Evolutionary conservation across 2,329 filamentous ascomycete species (phyloP).

Genomic region (Exophiala calicioides): DNA sequence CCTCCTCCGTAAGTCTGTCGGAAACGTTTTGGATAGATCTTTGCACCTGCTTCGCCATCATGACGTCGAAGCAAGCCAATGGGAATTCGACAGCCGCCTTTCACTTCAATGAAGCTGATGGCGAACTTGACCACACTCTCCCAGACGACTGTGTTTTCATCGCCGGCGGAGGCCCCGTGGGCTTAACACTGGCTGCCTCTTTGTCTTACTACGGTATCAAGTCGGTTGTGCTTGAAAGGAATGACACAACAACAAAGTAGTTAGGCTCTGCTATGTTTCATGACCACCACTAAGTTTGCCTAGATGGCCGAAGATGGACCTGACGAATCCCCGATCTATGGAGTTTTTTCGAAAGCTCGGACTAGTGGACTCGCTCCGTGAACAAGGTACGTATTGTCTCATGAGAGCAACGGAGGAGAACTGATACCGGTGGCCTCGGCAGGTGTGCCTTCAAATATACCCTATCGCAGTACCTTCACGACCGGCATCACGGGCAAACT

Average conservation of each 20-base stretch:
- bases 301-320: slow-evolving; percentile 45
- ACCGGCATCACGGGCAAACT: too few species aligned
- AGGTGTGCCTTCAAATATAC: background rate
- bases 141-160: too few species aligned
- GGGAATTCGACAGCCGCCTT: background rate
- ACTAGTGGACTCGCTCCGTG: background rate
- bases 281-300: background rate
- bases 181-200: too few species aligned
- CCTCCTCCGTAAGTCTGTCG: background rate
- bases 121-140: background rate
- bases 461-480: background rate
- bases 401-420: too few species aligned
- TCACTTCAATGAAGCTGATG: background rate
- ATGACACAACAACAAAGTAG: too few species aligned
- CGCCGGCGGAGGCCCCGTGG: too few species aligned
- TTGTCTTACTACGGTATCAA: too few species aligned
- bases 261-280: too few species aligned
- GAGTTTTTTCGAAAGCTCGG: slow-evolving; percentile 33
- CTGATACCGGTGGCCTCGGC: too few species aligned
- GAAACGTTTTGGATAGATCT: background rate
- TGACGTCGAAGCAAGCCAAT: background rate
- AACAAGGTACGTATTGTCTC: slow-evolving; percentile 4
- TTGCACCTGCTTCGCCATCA: too few species aligned
- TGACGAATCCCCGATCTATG: slow-evolving; percentile 39
- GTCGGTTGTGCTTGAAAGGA: too few species aligned